phyloP scores from a whole-genome alignment of 2,329 filamentous ascomycete species.

The Chrysoporthe deuterocubensis region DNA sequence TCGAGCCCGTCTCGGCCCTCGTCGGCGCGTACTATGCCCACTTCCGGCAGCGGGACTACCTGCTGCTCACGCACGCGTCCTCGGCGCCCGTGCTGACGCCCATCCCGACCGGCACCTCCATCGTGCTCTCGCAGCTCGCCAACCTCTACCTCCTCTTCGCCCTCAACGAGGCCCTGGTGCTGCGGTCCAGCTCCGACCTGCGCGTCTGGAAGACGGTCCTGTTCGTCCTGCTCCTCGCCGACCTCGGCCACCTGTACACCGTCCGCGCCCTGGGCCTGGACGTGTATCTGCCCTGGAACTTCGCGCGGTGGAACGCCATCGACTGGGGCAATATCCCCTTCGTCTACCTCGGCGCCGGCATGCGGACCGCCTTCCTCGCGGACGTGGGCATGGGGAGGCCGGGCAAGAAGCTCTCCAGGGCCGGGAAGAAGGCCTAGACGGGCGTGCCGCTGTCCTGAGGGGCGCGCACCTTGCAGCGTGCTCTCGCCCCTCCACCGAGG shows the following conservation, averaged over 20 bases:
- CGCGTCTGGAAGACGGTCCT: slow-evolving; percentile 73
- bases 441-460: neutral
- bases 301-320: slow-evolving; percentile 66
- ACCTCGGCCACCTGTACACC: slow-evolving; percentile 75
- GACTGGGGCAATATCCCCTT: slow-evolving; percentile 72
- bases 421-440: slow-evolving; percentile 12
- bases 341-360: slow-evolving; percentile 67
- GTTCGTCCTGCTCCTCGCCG: slow-evolving; percentile 71
- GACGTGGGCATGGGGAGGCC: slow-evolving; percentile 54
- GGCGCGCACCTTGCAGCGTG: neutral
- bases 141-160: slow-evolving; percentile 80
- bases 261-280: slow-evolving; percentile 60
- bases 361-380: slow-evolving; percentile 62
- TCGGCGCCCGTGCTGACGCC: slow-evolving; percentile 48
- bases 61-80: slow-evolving; percentile 63
- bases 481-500: neutral
- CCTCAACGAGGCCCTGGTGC: slow-evolving; percentile 75
- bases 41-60: slow-evolving; percentile 59
- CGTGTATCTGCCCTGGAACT: slow-evolving; percentile 63
- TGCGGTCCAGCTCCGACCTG: slow-evolving; percentile 70
- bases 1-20: slow-evolving; percentile 65
- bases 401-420: slow-evolving; percentile 28
- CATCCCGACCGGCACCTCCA: slow-evolving; percentile 63
- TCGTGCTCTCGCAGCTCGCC: slow-evolving; percentile 74
- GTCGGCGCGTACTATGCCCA: slow-evolving; percentile 57